Evolutionary conservation across 148 eudicot species (phyloP), one percentile per base, ranked within the genome.

Genomic region (Vaccinium vitisidaea): DNA sequence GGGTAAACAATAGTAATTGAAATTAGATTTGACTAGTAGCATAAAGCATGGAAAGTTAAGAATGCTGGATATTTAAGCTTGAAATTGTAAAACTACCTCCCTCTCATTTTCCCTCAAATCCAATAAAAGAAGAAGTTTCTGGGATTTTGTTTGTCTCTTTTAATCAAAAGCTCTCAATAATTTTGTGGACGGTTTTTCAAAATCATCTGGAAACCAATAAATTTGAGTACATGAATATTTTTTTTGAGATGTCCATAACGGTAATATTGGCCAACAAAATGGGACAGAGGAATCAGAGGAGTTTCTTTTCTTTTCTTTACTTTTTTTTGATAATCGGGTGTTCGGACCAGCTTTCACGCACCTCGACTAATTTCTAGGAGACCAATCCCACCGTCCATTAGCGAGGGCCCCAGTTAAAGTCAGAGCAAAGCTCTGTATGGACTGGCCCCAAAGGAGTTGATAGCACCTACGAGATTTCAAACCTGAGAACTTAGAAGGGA

Each of bases 1-100:
- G 50, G 69, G 77, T 49, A 13, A 85, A 79, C 80, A 59, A 36
- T 4, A 79, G 13, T 61, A 69, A 46, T 43, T 63, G 32, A 32
- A 75, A 58, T 73, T 77, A 65, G 83, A 75, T 75, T 79, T 32
- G n/a, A 86, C 16, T 25, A 1, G 69, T 2, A 50, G 73, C 48
- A 74, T 74, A 43, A 82, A 70, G 71, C 30, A 50, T 69, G 30
- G 30, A 27, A 23, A 82, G 27, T 39, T 16, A 18, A 39, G 23
- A 39, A 74, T 36, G 77, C 50, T 15, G 77, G 30, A 82, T 30
- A 8, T 43, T 19, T 59, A 56, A 43, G 21, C 52, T 43, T 19
- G 46, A 39, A 75, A 56, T 30, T 14, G 10, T 25, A 77, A 2
- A 10, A 82, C 8, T 65, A 27, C 71, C 71, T 65, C 32, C 32